Conservation (phyloP, 352 stramenopile genomes). For the Phytophthora melonis region DNA sequence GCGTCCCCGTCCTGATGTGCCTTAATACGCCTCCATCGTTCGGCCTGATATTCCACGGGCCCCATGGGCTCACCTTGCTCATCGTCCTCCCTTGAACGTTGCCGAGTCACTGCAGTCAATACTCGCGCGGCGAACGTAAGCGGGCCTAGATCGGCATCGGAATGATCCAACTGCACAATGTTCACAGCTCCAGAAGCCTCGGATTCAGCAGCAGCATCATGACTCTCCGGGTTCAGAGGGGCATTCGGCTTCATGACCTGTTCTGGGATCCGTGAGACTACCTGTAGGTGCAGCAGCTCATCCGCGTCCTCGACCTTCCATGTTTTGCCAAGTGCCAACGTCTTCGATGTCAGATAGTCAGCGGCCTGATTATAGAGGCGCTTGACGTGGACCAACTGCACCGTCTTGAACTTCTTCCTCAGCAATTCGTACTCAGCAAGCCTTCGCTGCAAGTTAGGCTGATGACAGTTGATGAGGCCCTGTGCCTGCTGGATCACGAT, state of each 20-base stretch:
- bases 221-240: background rate
- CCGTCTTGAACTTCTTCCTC: conserved; percentile 1
- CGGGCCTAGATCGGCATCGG: background rate
- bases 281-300: background rate
- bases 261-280: conserved; percentile 4
- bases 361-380: conserved; percentile 9
- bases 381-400: conserved; percentile 11
- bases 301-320: background rate
- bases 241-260: conserved; percentile 5
- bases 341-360: conserved; percentile 9
- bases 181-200: background rate
- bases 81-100: background rate
- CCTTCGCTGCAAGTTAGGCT: conserved; percentile 7
- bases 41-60: background rate
- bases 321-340: background rate
- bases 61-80: background rate
- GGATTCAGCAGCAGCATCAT: background rate
- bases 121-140: background rate
- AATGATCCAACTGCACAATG: background rate
- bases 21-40: conserved; percentile 20
- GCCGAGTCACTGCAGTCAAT: background rate
- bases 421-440: conserved; percentile 3
- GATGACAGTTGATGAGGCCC: conserved; percentile 12
- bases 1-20: conserved; percentile 3
- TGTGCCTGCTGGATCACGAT: conserved; percentile 12